Evolutionary conservation across 164 flowering plant species (phyloP).

Genomic region (Berberis thunbergii): DNA sequence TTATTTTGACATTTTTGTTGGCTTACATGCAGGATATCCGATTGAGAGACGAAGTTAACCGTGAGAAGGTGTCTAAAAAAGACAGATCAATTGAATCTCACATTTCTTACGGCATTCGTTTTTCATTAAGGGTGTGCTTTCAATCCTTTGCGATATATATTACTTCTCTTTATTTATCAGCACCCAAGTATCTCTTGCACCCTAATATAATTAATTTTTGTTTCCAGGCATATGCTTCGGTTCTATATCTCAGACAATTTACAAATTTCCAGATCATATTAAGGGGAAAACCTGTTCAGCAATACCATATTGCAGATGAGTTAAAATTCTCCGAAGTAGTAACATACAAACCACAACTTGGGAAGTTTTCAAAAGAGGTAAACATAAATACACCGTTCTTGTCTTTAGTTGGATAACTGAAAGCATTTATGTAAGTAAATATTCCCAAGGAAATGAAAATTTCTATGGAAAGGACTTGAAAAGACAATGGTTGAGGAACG

Average conservation of each 20-base stretch:
- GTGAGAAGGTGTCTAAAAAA: slow-evolving; percentile 22
- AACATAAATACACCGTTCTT: not conserved
- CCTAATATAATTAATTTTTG: slow-evolving; percentile 1
- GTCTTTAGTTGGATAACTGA: not conserved
- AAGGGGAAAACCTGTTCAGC: slow-evolving; percentile 78
- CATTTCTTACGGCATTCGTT: slow-evolving; percentile 65
- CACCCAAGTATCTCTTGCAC: slow-evolving; percentile 2
- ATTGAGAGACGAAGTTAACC: slow-evolving; percentile 65
- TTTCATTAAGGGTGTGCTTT: slow-evolving; percentile 62
- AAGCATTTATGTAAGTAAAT: too few relatives aligned
- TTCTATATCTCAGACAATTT: slow-evolving; percentile 68
- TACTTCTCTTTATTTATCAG: not conserved
- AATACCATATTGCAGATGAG: slow-evolving; percentile 57
- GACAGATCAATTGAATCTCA: slow-evolving; percentile 42
- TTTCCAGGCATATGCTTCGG: slow-evolving; percentile 75
- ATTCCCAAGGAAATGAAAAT: too few relatives aligned
- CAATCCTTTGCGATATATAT: not conserved
- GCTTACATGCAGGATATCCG: slow-evolving; percentile 57
- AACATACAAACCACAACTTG: slow-evolving; percentile 62
- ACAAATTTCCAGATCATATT: slow-evolving; percentile 57
- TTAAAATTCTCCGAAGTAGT: slow-evolving; percentile 38
- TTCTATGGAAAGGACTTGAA: too few relatives aligned
- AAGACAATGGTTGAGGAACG: too few relatives aligned
- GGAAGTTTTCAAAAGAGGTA: slow-evolving; percentile 46
- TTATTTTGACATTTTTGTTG: not conserved